Evolutionary conservation across 2,329 filamentous ascomycete species (phyloP).

Genomic region (Hypoxylon sp.): DNA sequence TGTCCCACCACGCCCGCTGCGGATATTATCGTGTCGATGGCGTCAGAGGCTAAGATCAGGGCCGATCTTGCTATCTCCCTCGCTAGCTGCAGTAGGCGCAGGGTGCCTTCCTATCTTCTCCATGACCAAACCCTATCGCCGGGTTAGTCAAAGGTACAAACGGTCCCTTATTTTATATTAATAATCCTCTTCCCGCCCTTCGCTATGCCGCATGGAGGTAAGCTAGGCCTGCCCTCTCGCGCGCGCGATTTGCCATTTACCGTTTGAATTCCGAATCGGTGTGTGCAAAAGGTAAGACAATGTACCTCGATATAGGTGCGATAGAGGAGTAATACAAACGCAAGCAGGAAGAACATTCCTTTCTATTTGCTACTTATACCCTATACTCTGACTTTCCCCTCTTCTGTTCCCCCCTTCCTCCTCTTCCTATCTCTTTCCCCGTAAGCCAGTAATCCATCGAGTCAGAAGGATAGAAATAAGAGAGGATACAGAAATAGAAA

Average conservation of each 20-base stretch:
- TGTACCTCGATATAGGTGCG: constrained; percentile 5
- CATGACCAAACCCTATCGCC: constrained; percentile 3
- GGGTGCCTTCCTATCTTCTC: constrained; percentile 7
- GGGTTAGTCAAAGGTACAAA: constrained; percentile 9
- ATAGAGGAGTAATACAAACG: constrained; percentile 14
- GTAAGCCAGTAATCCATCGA: background rate
- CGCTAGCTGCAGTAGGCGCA: constrained; percentile 12
- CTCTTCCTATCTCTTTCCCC: constrained; percentile 1
- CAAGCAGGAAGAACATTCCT: constrained; percentile 7
- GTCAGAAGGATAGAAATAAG: background rate
- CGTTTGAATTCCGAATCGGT: constrained; percentile 27
- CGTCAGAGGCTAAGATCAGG: constrained; percentile 41
- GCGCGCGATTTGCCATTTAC: constrained; percentile 15
- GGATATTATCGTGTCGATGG: constrained; percentile 33
- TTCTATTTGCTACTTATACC: constrained; percentile 1
- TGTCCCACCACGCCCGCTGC: constrained; percentile 38
- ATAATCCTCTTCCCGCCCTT: constrained; percentile 27
- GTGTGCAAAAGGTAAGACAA: constrained; percentile 26
- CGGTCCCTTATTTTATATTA: constrained; percentile 21
- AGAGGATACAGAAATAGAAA: constrained; percentile 6
- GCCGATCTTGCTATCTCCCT: constrained; percentile 20
- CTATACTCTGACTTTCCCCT: background rate
- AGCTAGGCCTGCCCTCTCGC: background rate
- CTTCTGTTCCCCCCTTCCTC: background rate
- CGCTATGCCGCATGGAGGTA: constrained; percentile 34